A percentile compares a stretch with the other conserved stretches of the same genome.
phyloP scores from a whole-genome alignment of 2,329 filamentous ascomycete species.

The Epichloe glyceriae region DNA sequence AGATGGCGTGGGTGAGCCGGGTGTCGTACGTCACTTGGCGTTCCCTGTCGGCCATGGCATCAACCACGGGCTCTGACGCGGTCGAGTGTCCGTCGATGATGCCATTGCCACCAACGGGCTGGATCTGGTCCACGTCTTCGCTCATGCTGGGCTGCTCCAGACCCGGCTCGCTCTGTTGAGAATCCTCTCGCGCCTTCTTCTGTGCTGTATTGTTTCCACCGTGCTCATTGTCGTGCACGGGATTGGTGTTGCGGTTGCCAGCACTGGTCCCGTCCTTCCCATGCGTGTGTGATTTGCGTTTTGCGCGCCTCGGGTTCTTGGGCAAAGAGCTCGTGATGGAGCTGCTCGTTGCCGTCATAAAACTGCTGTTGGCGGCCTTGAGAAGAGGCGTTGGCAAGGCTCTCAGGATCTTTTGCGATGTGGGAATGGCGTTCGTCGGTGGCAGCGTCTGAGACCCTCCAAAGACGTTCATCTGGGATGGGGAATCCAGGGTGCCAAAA shows the following conservation, averaged over 20 bases:
- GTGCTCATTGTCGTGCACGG: slow-evolving; percentile 39
- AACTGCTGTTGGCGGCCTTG: slow-evolving; percentile 88
- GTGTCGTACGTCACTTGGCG: slow-evolving; percentile 67
- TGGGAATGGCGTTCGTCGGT: slow-evolving; percentile 76
- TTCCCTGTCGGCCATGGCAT: slow-evolving; percentile 55
- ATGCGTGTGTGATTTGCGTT: slow-evolving; percentile 39
- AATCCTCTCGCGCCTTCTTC: slow-evolving; percentile 14
- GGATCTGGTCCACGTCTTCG: slow-evolving; percentile 38
- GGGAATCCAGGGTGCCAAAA: slow-evolving; percentile 96
- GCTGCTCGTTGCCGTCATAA: slow-evolving; percentile 83
- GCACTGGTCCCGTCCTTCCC: slow-evolving; percentile 23
- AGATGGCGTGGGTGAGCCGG: slow-evolving; percentile 82
- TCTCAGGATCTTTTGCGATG: slow-evolving; percentile 80
- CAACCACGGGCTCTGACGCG: slow-evolving; percentile 40
- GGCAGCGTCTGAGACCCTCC: slow-evolving; percentile 60
- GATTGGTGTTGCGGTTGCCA: slow-evolving; percentile 23
- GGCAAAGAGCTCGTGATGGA: slow-evolving; percentile 70
- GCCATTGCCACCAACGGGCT: slow-evolving; percentile 14
- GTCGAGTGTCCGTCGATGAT: slow-evolving; percentile 13
- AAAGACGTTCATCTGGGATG: slow-evolving; percentile 77
- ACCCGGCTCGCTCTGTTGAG: slow-evolving; percentile 10
- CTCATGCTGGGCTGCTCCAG: slow-evolving; percentile 19
- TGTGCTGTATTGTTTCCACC: slow-evolving; percentile 15
- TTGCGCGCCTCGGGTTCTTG: slow-evolving; percentile 47
- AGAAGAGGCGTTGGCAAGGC: slow-evolving; percentile 82